Evolutionary conservation across 2,329 filamentous ascomycete species (phyloP).

Genomic region (Scleromitrula shiraiana): DNA sequence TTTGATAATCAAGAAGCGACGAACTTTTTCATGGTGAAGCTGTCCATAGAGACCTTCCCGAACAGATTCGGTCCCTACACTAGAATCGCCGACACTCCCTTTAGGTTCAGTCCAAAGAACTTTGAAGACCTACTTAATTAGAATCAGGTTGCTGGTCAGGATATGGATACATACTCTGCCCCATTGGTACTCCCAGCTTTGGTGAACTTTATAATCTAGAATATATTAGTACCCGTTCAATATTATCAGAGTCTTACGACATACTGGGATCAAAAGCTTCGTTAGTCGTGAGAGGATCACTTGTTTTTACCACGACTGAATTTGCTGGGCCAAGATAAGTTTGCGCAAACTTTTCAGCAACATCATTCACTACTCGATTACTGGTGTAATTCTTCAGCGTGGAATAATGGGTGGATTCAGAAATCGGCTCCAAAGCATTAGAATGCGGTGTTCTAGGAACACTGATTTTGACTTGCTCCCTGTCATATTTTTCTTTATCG

Average conservation of each 20-base stretch:
- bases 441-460: not conserved
- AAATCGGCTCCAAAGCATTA: not conserved
- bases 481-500: not conserved
- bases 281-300: not conserved
- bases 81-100: not conserved
- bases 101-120: not conserved
- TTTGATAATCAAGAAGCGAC: not conserved
- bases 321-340: not conserved
- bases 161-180: not conserved
- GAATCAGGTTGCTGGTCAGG: not conserved
- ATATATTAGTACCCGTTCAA: not conserved
- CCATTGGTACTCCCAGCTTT: not conserved
- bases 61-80: not conserved
- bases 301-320: not conserved
- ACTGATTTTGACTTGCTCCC: not conserved
- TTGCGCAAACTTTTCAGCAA: not conserved
- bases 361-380: not conserved
- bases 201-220: not conserved
- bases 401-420: not conserved
- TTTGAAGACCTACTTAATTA: constrained; percentile 1
- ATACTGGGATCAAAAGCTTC: not conserved
- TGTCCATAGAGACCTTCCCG: not conserved
- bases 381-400: not conserved
- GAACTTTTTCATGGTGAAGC: not conserved
- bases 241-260: too few species aligned